Conservation (phyloP, 2,329 filamentous ascomycete species). For the Xylariaceae sp. region DNA sequence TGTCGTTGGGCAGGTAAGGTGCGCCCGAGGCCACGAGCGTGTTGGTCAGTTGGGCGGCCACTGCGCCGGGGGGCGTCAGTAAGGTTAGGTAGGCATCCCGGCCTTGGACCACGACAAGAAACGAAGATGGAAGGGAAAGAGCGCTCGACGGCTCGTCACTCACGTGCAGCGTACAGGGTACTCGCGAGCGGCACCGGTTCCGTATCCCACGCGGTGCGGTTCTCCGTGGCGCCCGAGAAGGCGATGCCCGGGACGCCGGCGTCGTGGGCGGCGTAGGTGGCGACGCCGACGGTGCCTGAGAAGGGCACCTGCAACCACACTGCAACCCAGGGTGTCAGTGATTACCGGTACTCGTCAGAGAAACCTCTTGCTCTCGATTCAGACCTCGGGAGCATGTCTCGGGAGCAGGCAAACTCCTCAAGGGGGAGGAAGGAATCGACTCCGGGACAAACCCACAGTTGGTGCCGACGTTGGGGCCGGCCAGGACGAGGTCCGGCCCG, state of each 20-base stretch:
- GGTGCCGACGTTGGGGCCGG: constrained; percentile 52
- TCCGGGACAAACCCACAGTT: too few relatives aligned
- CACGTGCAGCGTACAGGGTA: constrained; percentile 57
- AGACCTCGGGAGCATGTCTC: too few relatives aligned
- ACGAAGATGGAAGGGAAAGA: too few relatives aligned
- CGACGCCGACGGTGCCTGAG: constrained; percentile 62
- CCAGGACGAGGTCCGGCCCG: constrained; percentile 54
- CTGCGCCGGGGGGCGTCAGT: too few relatives aligned
- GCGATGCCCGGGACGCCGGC: constrained; percentile 58
- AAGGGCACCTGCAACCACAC: constrained; percentile 48
- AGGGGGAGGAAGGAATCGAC: neutral
- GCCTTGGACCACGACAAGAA: too few relatives aligned
- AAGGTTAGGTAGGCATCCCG: too few relatives aligned
- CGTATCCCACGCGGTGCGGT: constrained; percentile 41
- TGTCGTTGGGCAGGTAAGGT: constrained; percentile 54
- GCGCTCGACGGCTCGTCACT: too few relatives aligned
- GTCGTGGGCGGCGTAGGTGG: constrained; percentile 47
- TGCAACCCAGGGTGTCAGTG: too few relatives aligned
- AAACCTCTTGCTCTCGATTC: neutral
- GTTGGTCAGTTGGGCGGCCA: constrained; percentile 51
- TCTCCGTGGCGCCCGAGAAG: constrained; percentile 50
- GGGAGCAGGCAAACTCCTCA: too few relatives aligned
- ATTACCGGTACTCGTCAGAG: neutral
- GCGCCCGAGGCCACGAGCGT: constrained; percentile 46
- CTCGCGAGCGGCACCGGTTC: constrained; percentile 45